Base-by-base conservation (phyloP, 73 alveolate species). In the Symbiodinium natans region DNA sequence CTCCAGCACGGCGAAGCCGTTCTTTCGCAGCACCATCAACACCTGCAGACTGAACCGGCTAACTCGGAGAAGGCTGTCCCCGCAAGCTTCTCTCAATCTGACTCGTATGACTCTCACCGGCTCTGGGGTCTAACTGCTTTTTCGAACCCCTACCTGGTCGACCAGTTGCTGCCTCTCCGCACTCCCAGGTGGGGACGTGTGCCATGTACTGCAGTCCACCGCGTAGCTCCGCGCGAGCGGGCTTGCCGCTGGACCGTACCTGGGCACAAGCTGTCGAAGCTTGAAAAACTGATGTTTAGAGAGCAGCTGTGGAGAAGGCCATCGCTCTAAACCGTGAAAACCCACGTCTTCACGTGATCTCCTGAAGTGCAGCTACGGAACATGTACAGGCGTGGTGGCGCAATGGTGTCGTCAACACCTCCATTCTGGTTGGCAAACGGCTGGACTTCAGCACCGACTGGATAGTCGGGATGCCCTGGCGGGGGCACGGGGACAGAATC, bases 401-500 rank as follows among this genome's bases (percentile, higher is more conserved):
- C 90, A 31, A 92, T 41, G 90, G 88, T 75, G 39, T 92, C 98
- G 40, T 92, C 98, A 15, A 92, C 86, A 15, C 98, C 98, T 3
- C 98, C 98, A 17, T 92, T 92, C 63, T 92, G 98, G n/a, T 92
- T 75, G 39, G 98, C 98, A 46, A 92, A 92, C 31, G 98, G 98
- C 41, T 92, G 88, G 54, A 56, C 71, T 82, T 73, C 98, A 11
- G 82, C 98, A 0, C 95, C 95, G 29, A 42, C 98, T 5, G 98
- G 98, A 42, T 92, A 59, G 41, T 92, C 98, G 0, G 98, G 98
- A 33, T 92, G 98, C 23, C 90, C 90, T 2, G 98, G 98, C 27
- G 98, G 98, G 8, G 98, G 98, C 90, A 92, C 48, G 2, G 98
- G 98, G 52, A 92, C 54, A 23, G 90, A 92, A 40, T 88, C 95